These are phyloP conservation scores for Yarrowia yakushimensis DNA, from an alignment of 805 yeast genomes.

Conservation along the genomic window DNA sequence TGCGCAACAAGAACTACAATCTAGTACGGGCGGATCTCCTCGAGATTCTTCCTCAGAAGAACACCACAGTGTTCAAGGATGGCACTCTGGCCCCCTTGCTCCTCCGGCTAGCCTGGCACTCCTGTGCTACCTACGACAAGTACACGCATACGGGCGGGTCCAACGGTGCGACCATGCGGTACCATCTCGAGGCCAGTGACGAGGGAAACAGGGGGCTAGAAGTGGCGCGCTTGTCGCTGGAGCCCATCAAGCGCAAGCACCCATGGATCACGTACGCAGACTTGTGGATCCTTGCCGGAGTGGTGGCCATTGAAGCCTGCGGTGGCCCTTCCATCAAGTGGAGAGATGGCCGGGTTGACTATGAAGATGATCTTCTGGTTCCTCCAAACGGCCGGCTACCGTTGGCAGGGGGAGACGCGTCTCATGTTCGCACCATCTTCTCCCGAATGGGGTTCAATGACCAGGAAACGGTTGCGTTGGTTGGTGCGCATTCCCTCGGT, in stretches of 20 bases:
- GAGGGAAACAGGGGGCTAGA: constrained; percentile 49
- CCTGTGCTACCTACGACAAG: constrained; percentile 74
- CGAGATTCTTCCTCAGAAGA: constrained; percentile 37
- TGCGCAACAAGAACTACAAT: constrained; percentile 8
- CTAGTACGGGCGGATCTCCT: background rate
- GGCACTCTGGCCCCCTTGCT: constrained; percentile 73
- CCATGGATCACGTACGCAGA: constrained; percentile 66
- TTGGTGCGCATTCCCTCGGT: constrained; percentile 59
- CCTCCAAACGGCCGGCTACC: constrained; percentile 66
- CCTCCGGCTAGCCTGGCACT: constrained; percentile 82
- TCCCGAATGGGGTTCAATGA: constrained; percentile 58
- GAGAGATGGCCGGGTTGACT: constrained; percentile 69
- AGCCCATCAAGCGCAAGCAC: constrained; percentile 51
- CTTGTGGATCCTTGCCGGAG: constrained; percentile 69
- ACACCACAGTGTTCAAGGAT: constrained; percentile 43
- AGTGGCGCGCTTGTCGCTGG: constrained; percentile 53
- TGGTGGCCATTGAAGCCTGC: constrained; percentile 57
- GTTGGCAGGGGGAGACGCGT: constrained; percentile 51
- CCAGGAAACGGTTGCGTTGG: constrained; percentile 57
- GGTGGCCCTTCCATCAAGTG: constrained; percentile 69
- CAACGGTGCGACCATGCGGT: constrained; percentile 55
- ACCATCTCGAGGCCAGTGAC: constrained; percentile 43
- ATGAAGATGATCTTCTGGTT: constrained; percentile 49
- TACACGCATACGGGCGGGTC: constrained; percentile 50
- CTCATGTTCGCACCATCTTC: constrained; percentile 53